These are phyloP conservation scores for Suillus discolor DNA, from an alignment of 768 basidiomycete species.

Conservation along the genomic window DNA sequence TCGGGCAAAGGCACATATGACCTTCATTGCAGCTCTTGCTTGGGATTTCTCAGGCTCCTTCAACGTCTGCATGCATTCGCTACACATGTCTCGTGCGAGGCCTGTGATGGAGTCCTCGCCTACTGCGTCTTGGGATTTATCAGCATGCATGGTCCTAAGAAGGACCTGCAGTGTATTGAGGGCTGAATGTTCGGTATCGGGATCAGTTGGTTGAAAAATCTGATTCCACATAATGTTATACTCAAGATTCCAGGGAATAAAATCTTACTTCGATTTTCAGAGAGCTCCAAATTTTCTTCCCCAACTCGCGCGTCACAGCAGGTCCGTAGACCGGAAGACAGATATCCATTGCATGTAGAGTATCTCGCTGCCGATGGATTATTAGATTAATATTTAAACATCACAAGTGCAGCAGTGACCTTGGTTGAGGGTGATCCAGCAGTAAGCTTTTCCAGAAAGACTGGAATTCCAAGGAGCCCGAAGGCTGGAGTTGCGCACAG, in stretches of 20 bases:
- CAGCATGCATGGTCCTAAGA: conserved; percentile 70
- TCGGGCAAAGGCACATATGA: conserved; percentile 75
- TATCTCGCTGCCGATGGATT: conserved; percentile 66
- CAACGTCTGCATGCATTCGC: conserved; percentile 78
- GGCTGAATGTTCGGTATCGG: conserved; percentile 71
- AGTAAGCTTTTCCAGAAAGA: conserved; percentile 90
- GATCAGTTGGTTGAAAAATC: conserved; percentile 93
- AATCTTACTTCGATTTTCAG: conserved; percentile 80
- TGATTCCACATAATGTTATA: conserved; percentile 32
- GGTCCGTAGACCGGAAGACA: conserved; percentile 89
- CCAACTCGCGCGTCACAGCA: conserved; percentile 56
- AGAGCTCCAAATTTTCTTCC: conserved; percentile 85
- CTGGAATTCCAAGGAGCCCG: conserved; percentile 79
- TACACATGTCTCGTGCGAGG: conserved; percentile 72
- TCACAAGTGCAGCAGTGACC: conserved; percentile 40
- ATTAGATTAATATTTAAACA: not conserved
- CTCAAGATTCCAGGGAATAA: conserved; percentile 1
- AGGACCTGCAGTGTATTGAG: conserved; percentile 71
- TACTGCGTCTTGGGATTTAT: conserved; percentile 40
- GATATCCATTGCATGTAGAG: conserved; percentile 71
- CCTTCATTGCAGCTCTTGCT: conserved; percentile 84
- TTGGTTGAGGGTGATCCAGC: conserved; percentile 83
- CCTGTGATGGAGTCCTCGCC: conserved; percentile 45
- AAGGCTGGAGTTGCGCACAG: conserved; percentile 80
- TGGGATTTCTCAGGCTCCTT: conserved; percentile 93